Evolutionary conservation across 1,284 basidiomycete species (phyloP).

Genomic region (Apiotrichum veenhuisii): DNA sequence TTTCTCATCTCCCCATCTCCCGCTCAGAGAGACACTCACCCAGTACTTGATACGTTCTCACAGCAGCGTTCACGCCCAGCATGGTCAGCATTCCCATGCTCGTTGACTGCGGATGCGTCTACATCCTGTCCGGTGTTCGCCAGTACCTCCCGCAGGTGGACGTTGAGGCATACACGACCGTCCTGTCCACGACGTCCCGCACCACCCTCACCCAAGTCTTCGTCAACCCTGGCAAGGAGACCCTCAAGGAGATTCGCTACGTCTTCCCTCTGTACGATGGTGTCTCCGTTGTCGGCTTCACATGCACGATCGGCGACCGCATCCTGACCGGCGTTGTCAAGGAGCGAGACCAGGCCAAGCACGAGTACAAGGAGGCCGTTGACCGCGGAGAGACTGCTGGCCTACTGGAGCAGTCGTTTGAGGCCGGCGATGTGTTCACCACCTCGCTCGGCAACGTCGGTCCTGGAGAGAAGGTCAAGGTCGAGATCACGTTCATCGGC

Average conservation of each 20-base stretch:
- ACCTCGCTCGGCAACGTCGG: slow-evolving; percentile 18
- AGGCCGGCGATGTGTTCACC: slow-evolving; percentile 17
- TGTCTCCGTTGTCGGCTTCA: slow-evolving; percentile 56
- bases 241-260: slow-evolving; percentile 56
- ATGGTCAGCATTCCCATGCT: background rate
- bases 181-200: slow-evolving; percentile 52
- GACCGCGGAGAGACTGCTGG: slow-evolving; percentile 52
- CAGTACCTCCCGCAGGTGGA: slow-evolving; percentile 7
- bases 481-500: slow-evolving; percentile 21
- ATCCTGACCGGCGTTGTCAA: slow-evolving; percentile 55
- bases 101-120: slow-evolving; percentile 4
- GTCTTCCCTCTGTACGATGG: slow-evolving; percentile 60
- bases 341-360: slow-evolving; percentile 54
- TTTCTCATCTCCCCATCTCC: no score
- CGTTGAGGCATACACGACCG: slow-evolving; percentile 4
- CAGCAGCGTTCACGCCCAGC: no score
- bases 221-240: slow-evolving; percentile 46
- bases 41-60: no score
- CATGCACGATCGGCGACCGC: slow-evolving; percentile 51
- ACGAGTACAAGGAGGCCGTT: slow-evolving; percentile 52
- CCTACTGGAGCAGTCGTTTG: slow-evolving; percentile 37
- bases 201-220: slow-evolving; percentile 57
- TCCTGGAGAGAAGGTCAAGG: slow-evolving; percentile 1
- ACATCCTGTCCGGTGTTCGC: background rate
- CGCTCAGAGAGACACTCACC: no score